phyloP scores from a whole-genome alignment of 768 basidiomycete species.

The Leccinum longicurvipes region DNA sequence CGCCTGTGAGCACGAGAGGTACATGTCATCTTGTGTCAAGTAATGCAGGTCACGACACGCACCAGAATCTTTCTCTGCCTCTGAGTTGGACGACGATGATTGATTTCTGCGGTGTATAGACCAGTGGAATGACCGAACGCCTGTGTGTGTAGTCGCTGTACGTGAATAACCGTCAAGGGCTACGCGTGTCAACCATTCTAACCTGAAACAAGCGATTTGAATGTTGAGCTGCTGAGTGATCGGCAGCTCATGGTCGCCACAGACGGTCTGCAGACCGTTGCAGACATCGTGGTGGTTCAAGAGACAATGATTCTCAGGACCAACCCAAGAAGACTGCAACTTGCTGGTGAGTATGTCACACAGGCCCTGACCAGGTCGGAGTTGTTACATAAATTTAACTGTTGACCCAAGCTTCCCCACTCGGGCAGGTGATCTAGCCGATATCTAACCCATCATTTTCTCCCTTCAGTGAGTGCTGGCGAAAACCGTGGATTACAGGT shows the following conservation, averaged over 20 bases:
- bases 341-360: too few species aligned
- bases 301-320: slow-evolving; percentile 18
- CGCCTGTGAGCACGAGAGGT: slow-evolving; percentile 32
- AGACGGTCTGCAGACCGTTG: slow-evolving; percentile 31
- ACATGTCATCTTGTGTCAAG: not conserved
- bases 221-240: slow-evolving; percentile 14
- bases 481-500: not conserved
- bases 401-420: too few species aligned
- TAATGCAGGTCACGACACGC: slow-evolving; percentile 2
- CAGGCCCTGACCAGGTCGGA: too few species aligned
- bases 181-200: not conserved
- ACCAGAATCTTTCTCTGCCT: slow-evolving; percentile 27
- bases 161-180: slow-evolving; percentile 1
- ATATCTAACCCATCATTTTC: not conserved
- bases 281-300: slow-evolving; percentile 29
- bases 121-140: slow-evolving; percentile 30
- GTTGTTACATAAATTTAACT: slow-evolving; percentile 26
- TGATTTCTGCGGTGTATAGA: slow-evolving; percentile 27
- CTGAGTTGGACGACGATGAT: slow-evolving; percentile 6
- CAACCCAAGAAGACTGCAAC: not conserved
- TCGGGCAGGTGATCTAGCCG: slow-evolving; percentile 13
- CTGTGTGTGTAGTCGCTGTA: slow-evolving; percentile 12
- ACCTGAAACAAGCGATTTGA: slow-evolving; percentile 27
- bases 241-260: slow-evolving; percentile 21
- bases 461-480: not conserved